Evolutionary conservation across 2,329 filamentous ascomycete species (phyloP).

Genomic region (Simplicillium sp.): DNA sequence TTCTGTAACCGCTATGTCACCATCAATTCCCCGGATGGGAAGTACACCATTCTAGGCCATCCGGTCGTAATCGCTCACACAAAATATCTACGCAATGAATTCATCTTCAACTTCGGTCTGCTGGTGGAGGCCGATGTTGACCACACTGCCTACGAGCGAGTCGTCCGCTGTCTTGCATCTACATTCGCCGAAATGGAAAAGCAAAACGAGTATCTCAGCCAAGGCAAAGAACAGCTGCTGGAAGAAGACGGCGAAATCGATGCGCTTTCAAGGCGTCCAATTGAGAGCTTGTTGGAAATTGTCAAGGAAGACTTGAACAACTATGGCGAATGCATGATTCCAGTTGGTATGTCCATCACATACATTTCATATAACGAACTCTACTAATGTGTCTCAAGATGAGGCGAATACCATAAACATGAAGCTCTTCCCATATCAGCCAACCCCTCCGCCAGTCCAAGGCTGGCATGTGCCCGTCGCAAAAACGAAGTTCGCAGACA

Average conservation of each 20-base stretch:
- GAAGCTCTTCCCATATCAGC: conserved; percentile 83
- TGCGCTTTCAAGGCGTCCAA: conserved; percentile 47
- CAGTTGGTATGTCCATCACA: conserved; percentile 61
- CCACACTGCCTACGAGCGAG: conserved; percentile 70
- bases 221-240: conserved; percentile 34
- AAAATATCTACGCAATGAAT: conserved; percentile 84
- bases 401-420: conserved; percentile 93
- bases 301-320: conserved; percentile 85
- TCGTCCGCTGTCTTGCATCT: conserved; percentile 76
- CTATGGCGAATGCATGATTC: conserved; percentile 97
- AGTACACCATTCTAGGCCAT: conserved; percentile 74
- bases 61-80: conserved; percentile 79
- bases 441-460: conserved; percentile 66
- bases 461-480: conserved; percentile 85
- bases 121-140: conserved; percentile 61
- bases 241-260: conserved; percentile 28
- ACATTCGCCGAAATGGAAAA: conserved; percentile 87
- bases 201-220: conserved; percentile 74
- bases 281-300: conserved; percentile 76
- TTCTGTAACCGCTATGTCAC: conserved; percentile 89
- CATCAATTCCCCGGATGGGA: conserved; percentile 60
- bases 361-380: neutral
- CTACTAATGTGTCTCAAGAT: conserved; percentile 39
- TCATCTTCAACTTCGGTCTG: conserved; percentile 96
- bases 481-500: conserved; percentile 54